A percentile compares a stretch with the other conserved stretches of the same genome.
phyloP scores from a whole-genome alignment of 176 grass and related monocot species.

The Carex scoparia region DNA sequence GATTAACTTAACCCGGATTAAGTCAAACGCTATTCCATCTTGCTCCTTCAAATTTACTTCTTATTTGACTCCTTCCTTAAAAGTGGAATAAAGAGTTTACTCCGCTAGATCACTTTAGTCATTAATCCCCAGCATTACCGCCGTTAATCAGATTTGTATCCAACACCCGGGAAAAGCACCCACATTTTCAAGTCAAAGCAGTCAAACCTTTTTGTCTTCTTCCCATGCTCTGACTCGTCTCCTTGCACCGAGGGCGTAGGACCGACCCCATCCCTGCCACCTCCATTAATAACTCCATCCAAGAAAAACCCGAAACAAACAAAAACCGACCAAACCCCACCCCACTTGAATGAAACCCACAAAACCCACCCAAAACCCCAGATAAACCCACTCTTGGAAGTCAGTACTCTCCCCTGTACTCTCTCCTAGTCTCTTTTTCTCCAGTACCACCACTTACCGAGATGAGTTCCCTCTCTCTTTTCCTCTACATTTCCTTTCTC shows the following conservation, averaged over 20 bases:
- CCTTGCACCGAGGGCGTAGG: background rate
- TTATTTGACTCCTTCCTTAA: no score
- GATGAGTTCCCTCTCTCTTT: background rate
- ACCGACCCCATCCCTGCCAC: background rate
- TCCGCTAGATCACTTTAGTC: no score
- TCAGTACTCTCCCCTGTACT: background rate
- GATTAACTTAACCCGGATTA: no score
- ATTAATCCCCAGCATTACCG: background rate
- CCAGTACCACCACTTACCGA: background rate
- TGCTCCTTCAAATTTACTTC: no score
- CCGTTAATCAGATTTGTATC: background rate
- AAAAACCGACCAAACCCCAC: slow-evolving; percentile 11
- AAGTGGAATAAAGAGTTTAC: no score
- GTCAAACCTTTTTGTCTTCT: slow-evolving; percentile 21
- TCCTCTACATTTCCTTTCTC: slow-evolving; percentile 6
- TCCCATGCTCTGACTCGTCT: background rate
- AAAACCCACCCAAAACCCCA: background rate
- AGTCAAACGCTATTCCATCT: no score
- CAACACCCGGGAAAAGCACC: background rate
- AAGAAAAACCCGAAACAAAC: background rate
- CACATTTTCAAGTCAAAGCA: background rate
- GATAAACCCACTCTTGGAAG: background rate
- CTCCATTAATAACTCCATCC: slow-evolving; percentile 13
- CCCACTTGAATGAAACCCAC: background rate
- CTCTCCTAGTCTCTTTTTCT: background rate